These are phyloP conservation scores for Rhodotorula toruloides DNA, from an alignment of 768 basidiomycete species.

Conservation along the genomic window DNA sequence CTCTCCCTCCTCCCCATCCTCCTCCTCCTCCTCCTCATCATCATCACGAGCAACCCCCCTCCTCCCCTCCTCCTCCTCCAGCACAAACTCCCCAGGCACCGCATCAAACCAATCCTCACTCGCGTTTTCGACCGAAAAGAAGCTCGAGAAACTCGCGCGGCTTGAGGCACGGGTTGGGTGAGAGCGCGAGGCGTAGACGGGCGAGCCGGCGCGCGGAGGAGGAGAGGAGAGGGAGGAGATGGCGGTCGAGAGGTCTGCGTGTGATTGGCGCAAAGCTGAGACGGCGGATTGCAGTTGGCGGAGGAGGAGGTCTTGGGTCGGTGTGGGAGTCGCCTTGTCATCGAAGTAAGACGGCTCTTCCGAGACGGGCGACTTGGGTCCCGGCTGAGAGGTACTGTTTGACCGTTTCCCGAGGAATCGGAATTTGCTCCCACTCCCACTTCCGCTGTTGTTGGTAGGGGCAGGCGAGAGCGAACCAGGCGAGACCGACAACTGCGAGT, in stretches of 20 bases:
- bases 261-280: background rate
- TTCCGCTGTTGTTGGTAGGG: background rate
- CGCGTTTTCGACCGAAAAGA: constrained; percentile 22
- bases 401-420: constrained; percentile 34
- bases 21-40: constrained; percentile 10
- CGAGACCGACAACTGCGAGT: background rate
- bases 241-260: background rate
- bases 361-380: background rate
- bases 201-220: background rate
- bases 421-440: constrained; percentile 10
- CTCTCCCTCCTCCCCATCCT: background rate
- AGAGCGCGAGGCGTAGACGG: background rate
- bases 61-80: constrained; percentile 1
- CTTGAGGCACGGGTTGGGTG: constrained; percentile 2
- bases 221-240: background rate
- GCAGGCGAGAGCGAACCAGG: background rate
- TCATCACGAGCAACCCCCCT: background rate
- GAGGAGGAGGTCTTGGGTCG: constrained; percentile 2
- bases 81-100: constrained; percentile 32
- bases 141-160: constrained; percentile 22
- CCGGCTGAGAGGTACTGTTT: constrained; percentile 2
- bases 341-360: background rate
- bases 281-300: constrained; percentile 8
- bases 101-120: constrained; percentile 17
- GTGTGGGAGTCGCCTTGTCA: background rate